These are phyloP conservation scores for Santalum album DNA, from an alignment of 164 flowering plant species.

Conservation along the genomic window DNA sequence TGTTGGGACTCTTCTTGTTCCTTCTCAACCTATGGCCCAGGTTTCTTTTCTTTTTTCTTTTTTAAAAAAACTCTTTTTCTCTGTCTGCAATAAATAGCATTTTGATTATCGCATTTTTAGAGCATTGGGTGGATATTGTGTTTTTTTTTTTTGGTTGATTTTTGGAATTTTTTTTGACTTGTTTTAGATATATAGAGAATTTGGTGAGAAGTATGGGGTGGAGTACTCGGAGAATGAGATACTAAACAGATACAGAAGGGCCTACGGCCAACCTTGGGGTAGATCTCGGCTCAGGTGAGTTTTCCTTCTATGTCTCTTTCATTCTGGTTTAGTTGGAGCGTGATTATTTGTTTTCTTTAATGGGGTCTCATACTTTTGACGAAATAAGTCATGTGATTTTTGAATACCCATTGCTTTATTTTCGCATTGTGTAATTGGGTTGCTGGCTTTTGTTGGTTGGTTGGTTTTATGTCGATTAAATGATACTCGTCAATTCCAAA, in stretches of 20 bases:
- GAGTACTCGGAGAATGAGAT: conserved; percentile 76
- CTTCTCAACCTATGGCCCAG: conserved; percentile 95
- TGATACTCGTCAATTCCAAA: too few relatives aligned
- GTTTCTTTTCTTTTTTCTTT: conserved; percentile 20
- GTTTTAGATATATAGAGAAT: conserved; percentile 65
- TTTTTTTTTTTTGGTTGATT: not conserved
- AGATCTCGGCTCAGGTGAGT: conserved; percentile 76
- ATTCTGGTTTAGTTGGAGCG: not conserved
- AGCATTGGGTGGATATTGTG: not conserved
- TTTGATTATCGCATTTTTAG: not conserved
- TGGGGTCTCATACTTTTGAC: too few relatives aligned
- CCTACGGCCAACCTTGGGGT: conserved; percentile 95
- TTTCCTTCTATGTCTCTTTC: not conserved
- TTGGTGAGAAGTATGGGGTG: conserved; percentile 97
- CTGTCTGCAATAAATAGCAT: not conserved
- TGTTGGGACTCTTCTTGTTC: conserved; percentile 85
- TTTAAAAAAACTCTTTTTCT: not conserved
- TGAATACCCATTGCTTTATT: too few relatives aligned
- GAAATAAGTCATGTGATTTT: too few relatives aligned
- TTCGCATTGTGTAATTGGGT: too few relatives aligned
- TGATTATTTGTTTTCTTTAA: not conserved
- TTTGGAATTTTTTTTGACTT: not conserved
- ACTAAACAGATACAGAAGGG: conserved; percentile 70
- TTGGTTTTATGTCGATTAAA: too few relatives aligned
- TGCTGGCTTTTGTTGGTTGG: too few relatives aligned